Percentiles rank a stretch among this genome's conserved stretches.
Evolutionary conservation across 2,329 filamentous ascomycete species (phyloP).

Genomic region (Fusarium tanahbumbuense): DNA sequence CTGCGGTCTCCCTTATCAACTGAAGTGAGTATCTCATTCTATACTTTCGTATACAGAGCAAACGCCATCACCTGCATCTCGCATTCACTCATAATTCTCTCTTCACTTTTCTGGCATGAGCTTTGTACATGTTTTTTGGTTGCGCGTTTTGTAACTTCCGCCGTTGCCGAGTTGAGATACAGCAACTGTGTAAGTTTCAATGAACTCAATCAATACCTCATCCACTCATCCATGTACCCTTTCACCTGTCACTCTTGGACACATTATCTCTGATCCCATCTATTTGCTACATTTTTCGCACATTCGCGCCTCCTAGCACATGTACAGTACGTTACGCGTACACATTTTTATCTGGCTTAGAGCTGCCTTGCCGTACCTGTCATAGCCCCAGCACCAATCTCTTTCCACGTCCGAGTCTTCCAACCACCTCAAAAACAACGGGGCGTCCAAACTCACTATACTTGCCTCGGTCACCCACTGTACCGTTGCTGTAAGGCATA

Average conservation of each 20-base stretch:
- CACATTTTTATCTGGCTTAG: constrained; percentile 9
- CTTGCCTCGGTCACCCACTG: neutral
- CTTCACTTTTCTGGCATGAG: neutral
- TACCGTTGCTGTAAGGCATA: neutral
- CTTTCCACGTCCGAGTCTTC: constrained; percentile 11
- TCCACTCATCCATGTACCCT: constrained; percentile 1
- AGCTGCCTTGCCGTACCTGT: constrained; percentile 10
- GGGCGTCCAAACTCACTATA: constrained; percentile 14
- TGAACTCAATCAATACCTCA: constrained; percentile 3
- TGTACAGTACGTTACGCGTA: constrained; percentile 19
- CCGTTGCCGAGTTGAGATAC: constrained; percentile 29
- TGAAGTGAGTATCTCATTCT: constrained; percentile 31
- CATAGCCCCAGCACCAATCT: constrained; percentile 31
- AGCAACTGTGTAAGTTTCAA: constrained; percentile 17
- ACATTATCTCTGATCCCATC: constrained; percentile 10
- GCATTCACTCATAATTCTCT: neutral
- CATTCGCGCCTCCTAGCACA: constrained; percentile 13
- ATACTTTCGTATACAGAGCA: constrained; percentile 7
- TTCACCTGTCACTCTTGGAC: neutral
- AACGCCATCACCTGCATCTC: neutral
- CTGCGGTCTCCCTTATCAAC: constrained; percentile 8
- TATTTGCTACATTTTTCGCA: constrained; percentile 15
- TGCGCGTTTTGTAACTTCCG: constrained; percentile 35
- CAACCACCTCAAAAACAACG: constrained; percentile 38
- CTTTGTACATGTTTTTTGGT: constrained; percentile 24